Percentiles rank a stretch among this genome's conserved stretches.
Evolutionary conservation across 2,329 filamentous ascomycete genomes (phyloP).

Genomic region (Triangularia setosa): DNA sequence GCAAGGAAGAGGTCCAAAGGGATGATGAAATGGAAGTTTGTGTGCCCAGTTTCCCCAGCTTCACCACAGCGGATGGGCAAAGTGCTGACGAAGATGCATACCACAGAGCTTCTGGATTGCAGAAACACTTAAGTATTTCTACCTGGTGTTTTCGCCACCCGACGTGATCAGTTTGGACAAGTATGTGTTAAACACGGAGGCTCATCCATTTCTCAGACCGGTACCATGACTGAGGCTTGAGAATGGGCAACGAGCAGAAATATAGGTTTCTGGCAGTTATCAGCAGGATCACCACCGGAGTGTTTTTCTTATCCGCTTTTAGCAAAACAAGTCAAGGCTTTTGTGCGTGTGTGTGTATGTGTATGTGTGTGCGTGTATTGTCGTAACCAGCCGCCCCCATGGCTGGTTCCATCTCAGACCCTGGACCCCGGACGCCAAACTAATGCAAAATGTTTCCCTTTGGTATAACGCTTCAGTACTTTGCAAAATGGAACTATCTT

Average conservation of each 20-base stretch:
- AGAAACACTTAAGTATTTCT: slow-evolving; percentile 74
- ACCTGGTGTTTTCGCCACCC: slow-evolving; percentile 63
- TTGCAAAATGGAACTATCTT: slow-evolving; percentile 10
- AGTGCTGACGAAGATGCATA: neutral
- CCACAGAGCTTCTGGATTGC: slow-evolving; percentile 61
- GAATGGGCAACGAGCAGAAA: neutral
- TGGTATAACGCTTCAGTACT: neutral
- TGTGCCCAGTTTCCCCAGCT: slow-evolving; percentile 31
- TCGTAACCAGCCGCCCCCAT: neutral
- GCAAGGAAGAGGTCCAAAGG: slow-evolving; percentile 26
- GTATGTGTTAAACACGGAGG: slow-evolving; percentile 59
- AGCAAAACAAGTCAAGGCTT: neutral
- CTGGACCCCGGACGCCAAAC: slow-evolving; percentile 18
- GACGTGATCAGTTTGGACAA: slow-evolving; percentile 62
- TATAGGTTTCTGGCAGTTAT: neutral
- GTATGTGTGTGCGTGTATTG: neutral
- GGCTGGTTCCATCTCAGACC: neutral
- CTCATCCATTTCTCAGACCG: slow-evolving; percentile 40
- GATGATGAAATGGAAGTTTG: slow-evolving; percentile 39
- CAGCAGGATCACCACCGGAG: neutral
- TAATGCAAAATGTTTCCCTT: slow-evolving; percentile 12
- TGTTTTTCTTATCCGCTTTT: neutral
- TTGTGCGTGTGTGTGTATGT: neutral
- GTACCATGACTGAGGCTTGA: neutral
- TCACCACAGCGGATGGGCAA: slow-evolving; percentile 32